These are phyloP conservation scores for Aristolochia contorta DNA, from an alignment of 164 flowering plant genomes.

Conservation along the genomic window DNA sequence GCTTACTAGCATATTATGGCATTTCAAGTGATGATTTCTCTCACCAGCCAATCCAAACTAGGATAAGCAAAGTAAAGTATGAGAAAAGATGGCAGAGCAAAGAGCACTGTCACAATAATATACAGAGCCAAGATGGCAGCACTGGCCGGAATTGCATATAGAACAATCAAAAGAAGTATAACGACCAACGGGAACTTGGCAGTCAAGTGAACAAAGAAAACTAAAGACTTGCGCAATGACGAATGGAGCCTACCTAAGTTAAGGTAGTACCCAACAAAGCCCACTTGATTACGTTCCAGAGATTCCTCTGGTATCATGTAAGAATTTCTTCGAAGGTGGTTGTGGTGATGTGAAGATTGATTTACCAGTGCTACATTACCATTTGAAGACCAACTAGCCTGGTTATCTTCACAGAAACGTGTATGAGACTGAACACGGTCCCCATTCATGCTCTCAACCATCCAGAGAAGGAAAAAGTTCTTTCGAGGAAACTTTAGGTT, in stretches of 20 bases:
- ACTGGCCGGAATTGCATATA: slow-evolving; percentile 77
- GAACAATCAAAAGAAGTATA: slow-evolving; percentile 55
- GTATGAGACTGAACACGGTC: slow-evolving; percentile 45
- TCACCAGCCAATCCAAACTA: slow-evolving; percentile 87
- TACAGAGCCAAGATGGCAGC: slow-evolving; percentile 73
- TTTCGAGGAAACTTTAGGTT: slow-evolving; percentile 75
- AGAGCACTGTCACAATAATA: slow-evolving; percentile 61
- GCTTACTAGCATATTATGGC: not conserved
- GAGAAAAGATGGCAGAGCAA: slow-evolving; percentile 92
- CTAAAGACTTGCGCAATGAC: slow-evolving; percentile 51
- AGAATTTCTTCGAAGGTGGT: slow-evolving; percentile 22
- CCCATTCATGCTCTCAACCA: slow-evolving; percentile 92
- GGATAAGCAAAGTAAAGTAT: slow-evolving; percentile 88
- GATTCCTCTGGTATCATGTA: slow-evolving; percentile 18
- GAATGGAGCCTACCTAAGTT: slow-evolving; percentile 34
- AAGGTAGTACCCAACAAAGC: slow-evolving; percentile 13
- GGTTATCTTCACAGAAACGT: slow-evolving; percentile 35
- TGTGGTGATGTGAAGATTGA: slow-evolving; percentile 19
- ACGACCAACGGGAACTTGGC: slow-evolving; percentile 84
- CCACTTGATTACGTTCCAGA: slow-evolving; percentile 14
- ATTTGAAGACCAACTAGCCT: slow-evolving; percentile 24
- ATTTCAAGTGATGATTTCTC: slow-evolving; percentile 66
- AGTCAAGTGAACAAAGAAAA: slow-evolving; percentile 63
- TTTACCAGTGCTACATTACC: slow-evolving; percentile 14
- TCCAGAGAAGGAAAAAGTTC: slow-evolving; percentile 89